A percentile compares a stretch with the other conserved stretches of the same genome.
These are phyloP conservation scores for Platanthera guangdongensis DNA, from an alignment of 106 monocot species.

Conservation along the genomic window DNA sequence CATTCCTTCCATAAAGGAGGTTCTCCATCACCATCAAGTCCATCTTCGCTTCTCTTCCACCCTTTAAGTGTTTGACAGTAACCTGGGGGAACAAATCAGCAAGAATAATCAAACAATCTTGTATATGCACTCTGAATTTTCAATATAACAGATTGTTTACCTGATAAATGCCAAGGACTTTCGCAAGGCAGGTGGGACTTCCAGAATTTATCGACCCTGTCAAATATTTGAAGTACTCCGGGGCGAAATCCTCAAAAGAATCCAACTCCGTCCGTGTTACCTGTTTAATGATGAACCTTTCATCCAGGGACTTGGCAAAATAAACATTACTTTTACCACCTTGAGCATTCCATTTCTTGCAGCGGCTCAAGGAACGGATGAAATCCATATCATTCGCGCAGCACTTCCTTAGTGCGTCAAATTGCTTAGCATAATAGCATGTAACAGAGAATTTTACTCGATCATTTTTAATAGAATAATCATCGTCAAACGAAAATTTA, in stretches of 20 bases:
- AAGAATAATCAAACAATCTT: not conserved
- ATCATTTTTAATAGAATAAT: slow-evolving; percentile 44
- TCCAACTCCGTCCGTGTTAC: slow-evolving; percentile 89
- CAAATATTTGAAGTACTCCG: slow-evolving; percentile 82
- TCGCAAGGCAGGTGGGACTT: slow-evolving; percentile 88
- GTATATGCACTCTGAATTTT: not conserved
- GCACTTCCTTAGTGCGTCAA: slow-evolving; percentile 62
- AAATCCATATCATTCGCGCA: slow-evolving; percentile 65
- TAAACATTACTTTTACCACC: slow-evolving; percentile 98
- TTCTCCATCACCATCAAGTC: slow-evolving; percentile 97
- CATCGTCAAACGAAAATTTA: slow-evolving; percentile 62
- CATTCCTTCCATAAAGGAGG: slow-evolving; percentile 58
- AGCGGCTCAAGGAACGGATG: slow-evolving; percentile 72
- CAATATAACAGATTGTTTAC: slow-evolving; percentile 18
- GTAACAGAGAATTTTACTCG: slow-evolving; percentile 76
- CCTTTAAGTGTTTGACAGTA: slow-evolving; percentile 55
- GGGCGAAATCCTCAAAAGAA: slow-evolving; percentile 82
- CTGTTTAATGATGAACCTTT: slow-evolving; percentile 92
- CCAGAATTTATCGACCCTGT: slow-evolving; percentile 48
- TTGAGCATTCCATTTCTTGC: slow-evolving; percentile 84
- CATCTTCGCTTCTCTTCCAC: slow-evolving; percentile 72
- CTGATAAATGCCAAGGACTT: slow-evolving; percentile 90
- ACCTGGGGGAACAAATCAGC: slow-evolving; percentile 38
- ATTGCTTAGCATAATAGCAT: slow-evolving; percentile 89
- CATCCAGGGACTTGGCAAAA: slow-evolving; percentile 87